Evolutionary conservation across 1,284 basidiomycete genomes (phyloP).

Genomic region (Mycosarcoma mackinlayi): DNA sequence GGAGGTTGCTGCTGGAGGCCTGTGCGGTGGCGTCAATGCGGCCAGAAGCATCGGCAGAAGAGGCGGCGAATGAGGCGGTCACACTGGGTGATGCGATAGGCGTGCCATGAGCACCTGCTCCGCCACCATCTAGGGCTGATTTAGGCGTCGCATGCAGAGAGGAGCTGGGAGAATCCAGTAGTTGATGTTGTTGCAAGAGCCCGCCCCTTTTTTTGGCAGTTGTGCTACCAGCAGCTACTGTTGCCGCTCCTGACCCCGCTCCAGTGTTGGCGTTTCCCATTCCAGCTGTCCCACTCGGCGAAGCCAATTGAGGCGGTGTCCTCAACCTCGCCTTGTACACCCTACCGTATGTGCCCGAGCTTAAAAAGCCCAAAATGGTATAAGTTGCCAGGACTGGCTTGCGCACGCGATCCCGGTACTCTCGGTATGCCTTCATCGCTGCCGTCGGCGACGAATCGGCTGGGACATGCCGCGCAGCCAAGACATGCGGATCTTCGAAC

Average conservation of each 20-base stretch:
- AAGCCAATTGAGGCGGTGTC: not conserved
- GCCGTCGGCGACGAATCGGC: constrained; percentile 34
- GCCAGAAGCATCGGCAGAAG: not conserved
- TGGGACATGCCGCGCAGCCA: constrained; percentile 39
- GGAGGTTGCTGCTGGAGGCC: not conserved
- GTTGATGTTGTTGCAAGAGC: constrained; percentile 29
- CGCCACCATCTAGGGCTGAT: constrained; percentile 7
- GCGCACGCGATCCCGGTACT: constrained; percentile 52
- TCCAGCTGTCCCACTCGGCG: not conserved
- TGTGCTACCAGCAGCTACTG: not conserved
- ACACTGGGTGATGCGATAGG: constrained; percentile 30
- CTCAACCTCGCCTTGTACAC: constrained; percentile 90
- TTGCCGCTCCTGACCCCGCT: not conserved
- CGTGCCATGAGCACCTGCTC: constrained; percentile 8
- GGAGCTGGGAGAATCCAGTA: constrained; percentile 23
- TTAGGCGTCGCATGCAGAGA: constrained; percentile 34
- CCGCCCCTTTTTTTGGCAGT: constrained; percentile 22
- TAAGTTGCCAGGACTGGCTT: constrained; percentile 71
- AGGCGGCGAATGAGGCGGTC: constrained; percentile 4
- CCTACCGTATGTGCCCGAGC: constrained; percentile 95
- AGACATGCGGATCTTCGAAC: constrained; percentile 35
- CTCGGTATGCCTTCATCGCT: constrained; percentile 62
- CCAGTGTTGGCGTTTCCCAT: not conserved
- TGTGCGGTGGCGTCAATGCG: constrained; percentile 3
- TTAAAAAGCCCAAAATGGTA: constrained; percentile 94